Evolutionary conservation across 805 yeast genomes (phyloP), one percentile per base, ranked within the genome.

Genomic region (Lipomyces yamanashiensis): DNA sequence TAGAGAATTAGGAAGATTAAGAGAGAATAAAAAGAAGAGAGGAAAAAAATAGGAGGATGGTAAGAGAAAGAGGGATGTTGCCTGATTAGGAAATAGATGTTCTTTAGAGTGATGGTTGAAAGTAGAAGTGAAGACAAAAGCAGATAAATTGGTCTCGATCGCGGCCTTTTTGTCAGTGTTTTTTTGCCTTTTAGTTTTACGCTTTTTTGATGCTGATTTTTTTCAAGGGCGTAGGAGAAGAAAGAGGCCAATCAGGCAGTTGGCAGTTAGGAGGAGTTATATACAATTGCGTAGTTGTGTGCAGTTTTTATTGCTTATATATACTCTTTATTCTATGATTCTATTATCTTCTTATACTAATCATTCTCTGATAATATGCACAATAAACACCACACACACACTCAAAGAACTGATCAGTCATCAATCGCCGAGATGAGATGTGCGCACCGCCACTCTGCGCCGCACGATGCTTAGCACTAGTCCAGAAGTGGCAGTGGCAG

Each of bases 401-500:
- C 47, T 43, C 45, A 34, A 13, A 15, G 54, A 43, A 43, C 33
- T 6, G 28, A 23, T 34, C 43, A 45, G 51, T 44, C 56, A 58
- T 50, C 61, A 40, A 55, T 33, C 33, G n/a, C 21, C 12, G 60
- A 41, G 40, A 51, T n/a, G 50, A 48, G 57, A 51, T 51, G 54
- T 33, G 54, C 57, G 54, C 54, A 50, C 54, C 33, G 57, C 57
- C 57, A 53, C 57, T 10, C 57, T 28, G 49, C 57, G 57, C 57
- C 57, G 57, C 57, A 53, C 53, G 53, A 21, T 13, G 17, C 37
- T 40, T 19, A 28, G 40, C 41, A 13, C 41, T 33, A 40, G 45
- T 15, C 44, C 54, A 19, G 33, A 45, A 7, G 36, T 40, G 55
- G 45, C 28, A 28, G 47, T 37, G 36, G 54, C 54, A 9, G 54